A percentile compares a stretch with the other conserved stretches of the same genome.
phyloP scores from a whole-genome alignment of 176 grass and related monocot species.

The Pharus latifolius region DNA sequence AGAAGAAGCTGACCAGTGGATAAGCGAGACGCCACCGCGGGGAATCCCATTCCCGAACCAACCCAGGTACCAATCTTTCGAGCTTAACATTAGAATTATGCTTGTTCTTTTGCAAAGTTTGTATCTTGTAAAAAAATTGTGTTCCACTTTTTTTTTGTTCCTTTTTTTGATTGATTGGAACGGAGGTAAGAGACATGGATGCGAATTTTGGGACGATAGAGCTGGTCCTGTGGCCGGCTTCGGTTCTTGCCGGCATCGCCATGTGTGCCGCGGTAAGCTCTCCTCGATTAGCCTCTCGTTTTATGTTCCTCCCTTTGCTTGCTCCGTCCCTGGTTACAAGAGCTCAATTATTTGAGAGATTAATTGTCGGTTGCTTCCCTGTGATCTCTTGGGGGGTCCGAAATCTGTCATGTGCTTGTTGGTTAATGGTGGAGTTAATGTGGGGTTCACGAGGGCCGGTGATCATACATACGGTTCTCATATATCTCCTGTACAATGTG shows the following conservation, averaged over 20 bases:
- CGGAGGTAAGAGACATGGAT: too few relatives aligned
- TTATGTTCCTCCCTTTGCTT: too few relatives aligned
- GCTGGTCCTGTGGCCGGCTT: too few relatives aligned
- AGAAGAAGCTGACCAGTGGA: not conserved
- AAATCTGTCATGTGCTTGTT: not conserved
- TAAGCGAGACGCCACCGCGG: not conserved
- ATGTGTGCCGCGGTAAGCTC: too few relatives aligned
- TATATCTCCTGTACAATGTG: not conserved
- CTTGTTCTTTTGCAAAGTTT: too few relatives aligned
- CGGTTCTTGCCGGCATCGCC: too few relatives aligned
- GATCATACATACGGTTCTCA: not conserved
- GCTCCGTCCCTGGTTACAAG: too few relatives aligned
- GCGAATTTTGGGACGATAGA: too few relatives aligned
- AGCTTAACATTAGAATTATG: not conserved
- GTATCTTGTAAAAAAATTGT: too few relatives aligned
- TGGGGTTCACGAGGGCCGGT: not conserved
- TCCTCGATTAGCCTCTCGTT: too few relatives aligned
- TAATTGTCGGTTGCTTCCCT: not conserved
- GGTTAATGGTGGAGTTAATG: conserved; percentile 1
- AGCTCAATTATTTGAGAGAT: not conserved
- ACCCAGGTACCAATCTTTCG: not conserved
- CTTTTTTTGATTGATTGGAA: too few relatives aligned
- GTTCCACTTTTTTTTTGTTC: too few relatives aligned
- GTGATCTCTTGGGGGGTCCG: not conserved
- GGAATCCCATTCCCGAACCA: not conserved